Evolutionary conservation across 768 basidiomycete genomes (phyloP).

Genomic region (Krasilnikovozyma curviuscula): DNA sequence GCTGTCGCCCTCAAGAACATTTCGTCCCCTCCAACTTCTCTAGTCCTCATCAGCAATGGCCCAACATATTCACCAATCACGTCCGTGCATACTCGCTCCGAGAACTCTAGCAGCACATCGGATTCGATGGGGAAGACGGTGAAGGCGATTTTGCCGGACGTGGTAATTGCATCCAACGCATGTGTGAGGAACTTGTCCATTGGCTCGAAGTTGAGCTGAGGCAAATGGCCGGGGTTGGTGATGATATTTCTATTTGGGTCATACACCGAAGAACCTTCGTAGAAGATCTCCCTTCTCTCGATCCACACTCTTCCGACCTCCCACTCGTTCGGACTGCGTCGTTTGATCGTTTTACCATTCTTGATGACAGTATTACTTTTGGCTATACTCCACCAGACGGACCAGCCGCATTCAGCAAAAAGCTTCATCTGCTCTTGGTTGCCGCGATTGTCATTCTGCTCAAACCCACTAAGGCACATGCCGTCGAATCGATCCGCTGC

Average conservation of each 20-base stretch:
- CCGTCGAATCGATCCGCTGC: conserved; percentile 81
- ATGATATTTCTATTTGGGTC: conserved; percentile 52
- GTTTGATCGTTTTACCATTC: background rate
- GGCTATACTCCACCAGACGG: conserved; percentile 36
- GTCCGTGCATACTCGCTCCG: conserved; percentile 65
- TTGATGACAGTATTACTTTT: background rate
- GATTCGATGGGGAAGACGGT: conserved; percentile 68
- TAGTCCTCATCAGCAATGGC: conserved; percentile 32
- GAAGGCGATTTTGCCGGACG: conserved; percentile 62
- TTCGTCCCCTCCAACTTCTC: conserved; percentile 50
- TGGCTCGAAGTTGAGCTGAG: conserved; percentile 60
- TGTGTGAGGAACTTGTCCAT: conserved; percentile 80
- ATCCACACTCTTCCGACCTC: conserved; percentile 90
- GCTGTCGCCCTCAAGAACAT: conserved; percentile 68
- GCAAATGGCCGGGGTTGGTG: conserved; percentile 19
- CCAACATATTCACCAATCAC: conserved; percentile 30
- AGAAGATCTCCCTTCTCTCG: conserved; percentile 86
- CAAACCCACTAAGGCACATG: conserved; percentile 66
- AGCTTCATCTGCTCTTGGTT: conserved; percentile 63
- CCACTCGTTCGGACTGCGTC: conserved; percentile 37
- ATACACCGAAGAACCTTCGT: conserved; percentile 44
- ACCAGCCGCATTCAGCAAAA: conserved; percentile 68
- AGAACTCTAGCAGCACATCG: conserved; percentile 57
- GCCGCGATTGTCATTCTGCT: conserved; percentile 52
- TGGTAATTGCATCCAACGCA: conserved; percentile 42